Conservation (phyloP, 257 asterid genomes). For the Voacanga thouarsii region DNA sequence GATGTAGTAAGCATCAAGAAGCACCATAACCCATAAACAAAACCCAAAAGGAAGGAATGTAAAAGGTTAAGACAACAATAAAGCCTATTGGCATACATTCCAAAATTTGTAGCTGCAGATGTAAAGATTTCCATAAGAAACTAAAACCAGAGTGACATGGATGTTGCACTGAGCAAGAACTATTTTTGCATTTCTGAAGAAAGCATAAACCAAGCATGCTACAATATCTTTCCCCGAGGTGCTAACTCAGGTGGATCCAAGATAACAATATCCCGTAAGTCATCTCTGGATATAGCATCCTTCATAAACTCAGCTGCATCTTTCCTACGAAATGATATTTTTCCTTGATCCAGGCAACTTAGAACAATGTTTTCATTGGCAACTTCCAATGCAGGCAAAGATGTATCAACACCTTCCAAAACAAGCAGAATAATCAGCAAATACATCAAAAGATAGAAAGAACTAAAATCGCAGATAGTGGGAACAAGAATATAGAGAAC, state of each 20-base stretch:
- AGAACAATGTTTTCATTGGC: no score
- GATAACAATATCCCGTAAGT: conserved; percentile 80
- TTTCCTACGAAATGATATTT: conserved; percentile 57
- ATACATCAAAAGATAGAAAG: no score
- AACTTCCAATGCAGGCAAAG: no score
- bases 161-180: background rate
- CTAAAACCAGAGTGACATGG: background rate
- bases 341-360: conserved; percentile 44
- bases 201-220: background rate
- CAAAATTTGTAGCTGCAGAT: background rate
- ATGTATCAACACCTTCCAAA: no score
- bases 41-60: background rate
- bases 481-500: no score
- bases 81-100: no score
- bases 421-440: no score
- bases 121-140: background rate
- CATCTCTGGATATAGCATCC: conserved; percentile 60
- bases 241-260: conserved; percentile 96
- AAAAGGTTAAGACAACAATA: background rate
- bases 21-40: background rate
- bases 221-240: conserved; percentile 67
- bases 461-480: no score
- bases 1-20: conserved; percentile 8
- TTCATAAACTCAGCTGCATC: no score
- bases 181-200: background rate